A percentile compares a stretch with the other conserved stretches of the same genome.
These are phyloP conservation scores for Allium sativum DNA, from an alignment of 106 monocot genomes.

Conservation along the genomic window DNA sequence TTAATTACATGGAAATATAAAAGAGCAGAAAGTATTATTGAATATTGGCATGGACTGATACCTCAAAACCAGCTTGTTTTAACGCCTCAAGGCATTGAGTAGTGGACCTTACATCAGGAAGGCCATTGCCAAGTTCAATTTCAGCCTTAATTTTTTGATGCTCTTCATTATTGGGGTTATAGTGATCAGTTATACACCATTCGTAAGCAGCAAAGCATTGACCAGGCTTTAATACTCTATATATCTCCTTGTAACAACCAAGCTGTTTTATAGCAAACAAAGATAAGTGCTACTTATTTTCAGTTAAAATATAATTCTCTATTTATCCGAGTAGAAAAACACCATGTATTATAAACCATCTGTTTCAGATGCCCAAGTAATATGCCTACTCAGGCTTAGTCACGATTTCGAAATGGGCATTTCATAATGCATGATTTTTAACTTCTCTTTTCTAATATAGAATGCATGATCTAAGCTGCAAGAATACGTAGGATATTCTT, in stretches of 20 bases:
- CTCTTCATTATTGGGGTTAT: conserved; percentile 50
- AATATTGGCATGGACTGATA: conserved; percentile 6
- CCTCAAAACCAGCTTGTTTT: conserved; percentile 91
- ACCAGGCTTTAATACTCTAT: conserved; percentile 83
- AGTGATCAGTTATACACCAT: conserved; percentile 93
- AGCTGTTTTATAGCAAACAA: conserved; percentile 25
- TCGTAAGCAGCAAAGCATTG: conserved; percentile 97
- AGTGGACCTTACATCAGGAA: conserved; percentile 77
- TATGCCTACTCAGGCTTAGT: too few species aligned
- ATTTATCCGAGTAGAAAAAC: too few species aligned
- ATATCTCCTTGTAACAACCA: conserved; percentile 89
- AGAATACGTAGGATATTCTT: too few species aligned
- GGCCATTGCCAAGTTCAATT: conserved; percentile 92
- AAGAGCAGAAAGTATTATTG: neutral
- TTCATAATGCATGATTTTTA: too few species aligned
- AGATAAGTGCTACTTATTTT: too few species aligned
- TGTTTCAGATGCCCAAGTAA: too few species aligned
- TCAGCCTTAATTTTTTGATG: conserved; percentile 81
- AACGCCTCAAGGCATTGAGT: conserved; percentile 71
- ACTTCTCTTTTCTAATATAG: too few species aligned
- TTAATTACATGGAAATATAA: neutral
- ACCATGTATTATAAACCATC: too few species aligned
- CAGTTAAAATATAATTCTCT: too few species aligned
- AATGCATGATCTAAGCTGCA: too few species aligned
- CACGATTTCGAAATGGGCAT: too few species aligned